Percentiles rank a stretch among this genome's conserved stretches.
Evolutionary conservation across 202 grass and related monocot genomes (phyloP).

Genomic region (Carex sylvatica): DNA sequence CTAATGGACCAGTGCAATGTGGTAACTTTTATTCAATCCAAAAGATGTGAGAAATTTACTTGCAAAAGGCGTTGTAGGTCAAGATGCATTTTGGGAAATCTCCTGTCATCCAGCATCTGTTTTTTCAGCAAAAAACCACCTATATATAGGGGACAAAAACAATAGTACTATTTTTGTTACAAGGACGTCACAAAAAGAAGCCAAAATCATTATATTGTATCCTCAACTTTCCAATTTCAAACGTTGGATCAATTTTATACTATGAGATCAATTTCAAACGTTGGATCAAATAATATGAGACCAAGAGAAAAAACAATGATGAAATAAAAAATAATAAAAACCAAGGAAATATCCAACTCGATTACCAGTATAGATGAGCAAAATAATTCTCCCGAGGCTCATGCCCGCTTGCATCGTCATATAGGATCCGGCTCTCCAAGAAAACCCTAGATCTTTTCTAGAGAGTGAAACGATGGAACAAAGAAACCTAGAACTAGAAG

Average conservation of each 20-base stretch:
- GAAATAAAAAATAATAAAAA: not conserved
- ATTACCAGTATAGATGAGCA: constrained; percentile 59
- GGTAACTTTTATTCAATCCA: constrained; percentile 1
- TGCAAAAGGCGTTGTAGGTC: constrained; percentile 92
- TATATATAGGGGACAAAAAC: constrained; percentile 30
- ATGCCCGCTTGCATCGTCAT: constrained; percentile 77
- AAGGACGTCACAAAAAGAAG: not conserved
- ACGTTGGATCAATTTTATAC: not conserved
- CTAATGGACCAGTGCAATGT: not conserved
- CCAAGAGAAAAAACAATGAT: too few relatives aligned
- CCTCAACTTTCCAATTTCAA: not conserved
- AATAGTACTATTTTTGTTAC: not conserved
- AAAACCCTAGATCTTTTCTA: constrained; percentile 46
- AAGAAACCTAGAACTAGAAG: not conserved
- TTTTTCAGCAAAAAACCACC: constrained; percentile 82
- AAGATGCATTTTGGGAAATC: constrained; percentile 96
- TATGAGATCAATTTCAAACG: too few relatives aligned
- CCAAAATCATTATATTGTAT: not conserved
- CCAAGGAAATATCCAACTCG: not conserved
- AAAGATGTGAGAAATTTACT: constrained; percentile 32
- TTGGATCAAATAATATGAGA: too few relatives aligned
- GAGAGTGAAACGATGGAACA: not conserved
- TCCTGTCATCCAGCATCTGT: constrained; percentile 86
- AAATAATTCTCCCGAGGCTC: constrained; percentile 51
- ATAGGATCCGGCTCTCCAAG: not conserved